Conservation (phyloP, 257 asterid genomes). For the Orobanche coerulescens region DNA sequence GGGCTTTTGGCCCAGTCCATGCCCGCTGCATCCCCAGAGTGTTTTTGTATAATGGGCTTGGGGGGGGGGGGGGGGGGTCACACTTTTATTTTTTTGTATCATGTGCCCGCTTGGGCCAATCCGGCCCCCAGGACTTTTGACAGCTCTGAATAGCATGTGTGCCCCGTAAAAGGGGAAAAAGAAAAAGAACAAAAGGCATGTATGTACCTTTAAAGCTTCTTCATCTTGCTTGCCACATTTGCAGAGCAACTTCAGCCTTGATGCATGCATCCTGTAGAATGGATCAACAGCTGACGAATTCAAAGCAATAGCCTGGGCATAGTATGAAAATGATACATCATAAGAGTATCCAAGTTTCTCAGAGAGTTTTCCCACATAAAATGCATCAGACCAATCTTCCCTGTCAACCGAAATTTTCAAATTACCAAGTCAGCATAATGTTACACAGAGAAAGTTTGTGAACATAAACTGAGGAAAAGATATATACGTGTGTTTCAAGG, state of each 20-base stretch:
- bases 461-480: slow-evolving; percentile 25
- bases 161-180: background rate
- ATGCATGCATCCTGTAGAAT: slow-evolving; percentile 96
- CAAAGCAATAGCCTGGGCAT: slow-evolving; percentile 74
- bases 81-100: too few species aligned
- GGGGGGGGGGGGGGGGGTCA: too few species aligned
- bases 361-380: slow-evolving; percentile 84
- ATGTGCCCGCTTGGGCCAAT: too few species aligned
- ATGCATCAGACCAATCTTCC: slow-evolving; percentile 98
- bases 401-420: slow-evolving; percentile 36
- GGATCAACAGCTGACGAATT: slow-evolving; percentile 95
- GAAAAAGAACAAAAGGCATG: slow-evolving; percentile 3
- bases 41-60: too few species aligned
- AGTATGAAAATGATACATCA: slow-evolving; percentile 56
- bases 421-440: slow-evolving; percentile 15
- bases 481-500: slow-evolving; percentile 66
- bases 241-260: slow-evolving; percentile 85
- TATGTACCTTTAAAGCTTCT: slow-evolving; percentile 65
- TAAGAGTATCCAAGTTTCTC: slow-evolving; percentile 83
- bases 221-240: slow-evolving; percentile 61
- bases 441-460: slow-evolving; percentile 24
- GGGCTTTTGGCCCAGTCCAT: too few species aligned
- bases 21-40: too few species aligned
- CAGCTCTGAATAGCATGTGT: too few species aligned
- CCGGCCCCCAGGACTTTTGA: too few species aligned